Conservation (phyloP, 257 asterid genomes). For the Anisodus tanguticus region DNA sequence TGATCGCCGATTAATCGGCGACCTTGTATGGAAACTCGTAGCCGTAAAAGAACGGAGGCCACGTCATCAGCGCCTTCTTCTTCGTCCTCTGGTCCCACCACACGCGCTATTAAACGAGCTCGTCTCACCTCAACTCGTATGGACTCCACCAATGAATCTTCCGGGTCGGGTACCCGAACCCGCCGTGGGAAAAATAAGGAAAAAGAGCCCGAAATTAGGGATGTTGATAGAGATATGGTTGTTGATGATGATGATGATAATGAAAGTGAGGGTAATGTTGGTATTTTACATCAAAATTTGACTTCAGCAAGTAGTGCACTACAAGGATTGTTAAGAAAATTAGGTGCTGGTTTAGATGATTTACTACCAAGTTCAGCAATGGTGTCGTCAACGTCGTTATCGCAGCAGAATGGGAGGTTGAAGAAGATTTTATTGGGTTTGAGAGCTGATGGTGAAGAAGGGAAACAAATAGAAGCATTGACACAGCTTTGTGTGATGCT, state of each 20-base stretch:
- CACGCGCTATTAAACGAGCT: constrained; percentile 21
- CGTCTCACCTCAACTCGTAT: neutral
- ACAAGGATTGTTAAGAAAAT: constrained; percentile 82
- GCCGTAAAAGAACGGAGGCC: constrained; percentile 99
- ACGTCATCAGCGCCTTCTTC: constrained; percentile 87
- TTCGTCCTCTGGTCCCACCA: neutral
- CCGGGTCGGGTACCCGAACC: constrained; percentile 63
- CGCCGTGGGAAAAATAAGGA: constrained; percentile 93
- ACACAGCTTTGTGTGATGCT: constrained; percentile 95
- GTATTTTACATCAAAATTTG: constrained; percentile 79
- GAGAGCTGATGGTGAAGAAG: constrained; percentile 98
- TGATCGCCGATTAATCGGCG: constrained; percentile 99
- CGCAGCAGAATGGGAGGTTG: constrained; percentile 82
- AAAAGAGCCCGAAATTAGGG: constrained; percentile 73
- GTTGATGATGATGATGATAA: constrained; percentile 76
- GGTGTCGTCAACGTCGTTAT: constrained; percentile 57
- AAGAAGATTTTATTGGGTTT: constrained; percentile 92
- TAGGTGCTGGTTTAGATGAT: constrained; percentile 97
- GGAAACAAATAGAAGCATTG: constrained; percentile 92
- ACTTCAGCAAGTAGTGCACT: constrained; percentile 94
- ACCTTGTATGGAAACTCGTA: constrained; percentile 97
- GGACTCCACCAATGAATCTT: constrained; percentile 20
- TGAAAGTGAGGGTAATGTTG: constrained; percentile 84
- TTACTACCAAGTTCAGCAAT: constrained; percentile 88
- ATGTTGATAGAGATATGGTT: constrained; percentile 67